Percentiles rank a stretch among this genome's conserved stretches.
Evolutionary conservation across 2,329 filamentous ascomycete genomes (phyloP).

Genomic region (Ophiostoma sp.): DNA sequence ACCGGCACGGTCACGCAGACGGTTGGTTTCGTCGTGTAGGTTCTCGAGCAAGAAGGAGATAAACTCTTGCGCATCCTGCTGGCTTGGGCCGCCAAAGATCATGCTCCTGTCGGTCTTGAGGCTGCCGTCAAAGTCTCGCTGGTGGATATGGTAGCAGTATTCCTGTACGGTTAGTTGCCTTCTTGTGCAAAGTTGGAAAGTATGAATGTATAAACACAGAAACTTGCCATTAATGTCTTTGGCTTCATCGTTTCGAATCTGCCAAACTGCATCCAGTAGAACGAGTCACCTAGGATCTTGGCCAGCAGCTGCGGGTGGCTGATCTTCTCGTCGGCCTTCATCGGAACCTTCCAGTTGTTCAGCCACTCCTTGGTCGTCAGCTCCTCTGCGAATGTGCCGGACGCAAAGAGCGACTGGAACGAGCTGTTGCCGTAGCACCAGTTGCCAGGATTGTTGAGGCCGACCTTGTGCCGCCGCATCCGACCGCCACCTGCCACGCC

Average conservation of each 20-base stretch:
- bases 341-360: constrained; percentile 60
- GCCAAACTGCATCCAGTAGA: constrained; percentile 52
- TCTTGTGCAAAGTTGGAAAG: neutral
- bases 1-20: constrained; percentile 39
- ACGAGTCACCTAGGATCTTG: constrained; percentile 54
- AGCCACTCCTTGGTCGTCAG: constrained; percentile 56
- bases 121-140: constrained; percentile 31
- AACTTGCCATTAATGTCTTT: constrained; percentile 53
- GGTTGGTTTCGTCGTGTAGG: constrained; percentile 81
- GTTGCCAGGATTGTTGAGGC: constrained; percentile 72
- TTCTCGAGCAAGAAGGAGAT: constrained; percentile 75
- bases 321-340: constrained; percentile 54
- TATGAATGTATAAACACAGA: neutral
- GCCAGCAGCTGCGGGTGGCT: constrained; percentile 55
- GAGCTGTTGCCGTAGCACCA: constrained; percentile 94
- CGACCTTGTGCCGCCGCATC: constrained; percentile 53
- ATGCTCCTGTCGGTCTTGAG: constrained; percentile 37
- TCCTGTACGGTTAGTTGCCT: constrained; percentile 38
- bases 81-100: constrained; percentile 63
- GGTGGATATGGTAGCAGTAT: constrained; percentile 60
- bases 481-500: constrained; percentile 30
- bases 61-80: constrained; percentile 92
- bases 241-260: constrained; percentile 49
- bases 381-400: constrained; percentile 61
- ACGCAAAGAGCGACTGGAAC: constrained; percentile 75